Base-by-base conservation (phyloP, 805 yeast species). In the Saccharomyces eubayanus region DNA sequence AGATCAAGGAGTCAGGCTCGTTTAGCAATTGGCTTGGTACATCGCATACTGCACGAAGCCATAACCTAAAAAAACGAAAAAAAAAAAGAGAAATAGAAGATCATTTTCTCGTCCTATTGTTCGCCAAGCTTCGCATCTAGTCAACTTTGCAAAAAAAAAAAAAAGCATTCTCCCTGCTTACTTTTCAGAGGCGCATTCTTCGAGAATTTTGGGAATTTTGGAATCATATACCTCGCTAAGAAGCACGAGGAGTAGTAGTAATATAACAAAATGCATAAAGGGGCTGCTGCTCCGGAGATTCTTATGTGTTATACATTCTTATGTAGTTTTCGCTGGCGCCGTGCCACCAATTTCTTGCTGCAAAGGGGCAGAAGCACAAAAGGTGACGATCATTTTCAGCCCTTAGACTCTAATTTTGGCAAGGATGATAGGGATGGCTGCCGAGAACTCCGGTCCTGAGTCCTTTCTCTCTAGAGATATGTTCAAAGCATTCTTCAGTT, bases 381-480 rank as follows among this genome's bases (percentile, higher is more conserved):
- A 16, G 11, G 11, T 6, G 43, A 3, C 43, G 11, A 5, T 16
- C 20, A 24, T 16, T 16, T 36, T 16, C 21, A 36, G 24, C 24
- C 8, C 16, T 31, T 36, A 36, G 43, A 36, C 43, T 36, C 20
- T 36, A 9, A 36, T 36, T 12, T 36, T 36, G 16, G 43, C 10
- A 3, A 57, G 40, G 24, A 54, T 53, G 29, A 46, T 30, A n/a
- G 59, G 59, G 14, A 64, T 51, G 12, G 59, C 60, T 28, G 59
- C 65, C 8, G 58, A 41, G 41, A 55, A 60, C n/a, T 64, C 62
- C 1, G 54, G 52, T 30, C 53, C 58, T 5, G 54, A 57, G 11
- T 58, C 63, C 1, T 53, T 54, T 28, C 53, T 51, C 16, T 52
- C 51, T 21, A 59, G 54, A n/a, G 57, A 61, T 11, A 53, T 53